phyloP scores from a whole-genome alignment of 2,329 filamentous ascomycete species.

The Fusarium hainanense region DNA sequence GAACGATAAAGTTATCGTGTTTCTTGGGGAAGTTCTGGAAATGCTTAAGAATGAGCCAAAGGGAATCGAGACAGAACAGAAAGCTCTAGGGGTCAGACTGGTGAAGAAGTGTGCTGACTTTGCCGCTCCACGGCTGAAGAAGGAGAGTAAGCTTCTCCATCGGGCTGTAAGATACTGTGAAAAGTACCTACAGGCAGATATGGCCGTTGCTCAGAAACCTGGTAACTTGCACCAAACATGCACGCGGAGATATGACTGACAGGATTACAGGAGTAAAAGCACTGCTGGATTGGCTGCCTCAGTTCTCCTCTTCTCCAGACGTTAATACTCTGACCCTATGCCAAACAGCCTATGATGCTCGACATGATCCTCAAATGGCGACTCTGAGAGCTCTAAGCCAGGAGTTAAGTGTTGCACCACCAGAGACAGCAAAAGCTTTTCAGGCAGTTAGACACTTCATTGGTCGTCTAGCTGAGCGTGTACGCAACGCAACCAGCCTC shows the following conservation, averaged over 20 bases:
- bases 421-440: conserved; percentile 36
- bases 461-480: conserved; percentile 58
- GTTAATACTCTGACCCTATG: conserved; percentile 10
- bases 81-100: background rate
- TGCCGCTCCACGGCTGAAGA: conserved; percentile 36
- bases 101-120: conserved; percentile 33
- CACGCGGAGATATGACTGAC: background rate
- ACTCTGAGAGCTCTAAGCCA: conserved; percentile 20
- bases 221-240: conserved; percentile 1
- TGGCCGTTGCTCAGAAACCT: background rate
- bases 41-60: background rate
- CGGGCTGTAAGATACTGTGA: conserved; percentile 30
- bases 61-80: background rate
- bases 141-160: conserved; percentile 34
- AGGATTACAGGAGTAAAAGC: background rate
- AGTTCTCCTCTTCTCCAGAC: background rate
- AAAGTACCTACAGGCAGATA: conserved; percentile 2
- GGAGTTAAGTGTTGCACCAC: conserved; percentile 2
- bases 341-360: conserved; percentile 26
- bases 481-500: conserved; percentile 54
- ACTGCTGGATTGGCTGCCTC: conserved; percentile 25
- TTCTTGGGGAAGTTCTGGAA: conserved; percentile 47
- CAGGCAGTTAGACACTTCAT: conserved; percentile 53
- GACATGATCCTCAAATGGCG: conserved; percentile 32
- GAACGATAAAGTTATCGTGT: conserved; percentile 40